A percentile compares a stretch with the other conserved stretches of the same genome.
Evolutionary conservation across 169 alveolate genomes (phyloP).

Genomic region (Ichthyophthirius multifiliis): DNA sequence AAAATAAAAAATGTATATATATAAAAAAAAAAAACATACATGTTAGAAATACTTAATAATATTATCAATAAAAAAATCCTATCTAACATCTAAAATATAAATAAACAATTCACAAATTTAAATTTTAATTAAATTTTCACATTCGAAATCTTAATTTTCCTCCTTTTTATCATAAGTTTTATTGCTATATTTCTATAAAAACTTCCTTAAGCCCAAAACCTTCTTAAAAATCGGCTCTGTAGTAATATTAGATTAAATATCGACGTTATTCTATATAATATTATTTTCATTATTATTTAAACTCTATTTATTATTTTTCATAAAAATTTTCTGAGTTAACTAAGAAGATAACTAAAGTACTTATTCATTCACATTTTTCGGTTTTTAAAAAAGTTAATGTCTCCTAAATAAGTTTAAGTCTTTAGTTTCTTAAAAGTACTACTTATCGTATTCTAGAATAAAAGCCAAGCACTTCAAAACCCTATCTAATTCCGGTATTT

Average conservation of each 20-base stretch:
- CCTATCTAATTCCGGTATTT: not conserved
- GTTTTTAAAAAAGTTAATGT: too few relatives aligned
- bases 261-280: not conserved
- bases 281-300: too few relatives aligned
- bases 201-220: slow-evolving; percentile 21
- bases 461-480: not conserved
- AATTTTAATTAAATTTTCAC: slow-evolving; percentile 25
- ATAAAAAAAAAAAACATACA: too few relatives aligned
- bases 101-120: slow-evolving; percentile 33
- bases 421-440: not conserved
- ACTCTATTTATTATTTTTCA: too few relatives aligned
- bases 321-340: too few relatives aligned
- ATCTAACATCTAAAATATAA: slow-evolving; percentile 14
- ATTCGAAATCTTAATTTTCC: slow-evolving; percentile 12
- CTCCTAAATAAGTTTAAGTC: too few relatives aligned
- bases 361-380: too few relatives aligned
- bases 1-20: too few relatives aligned
- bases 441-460: not conserved
- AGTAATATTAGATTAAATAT: slow-evolving; percentile 14
- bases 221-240: slow-evolving; percentile 36
- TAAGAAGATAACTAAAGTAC: too few relatives aligned
- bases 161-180: slow-evolving; percentile 29
- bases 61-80: slow-evolving; percentile 30
- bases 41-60: not conserved
- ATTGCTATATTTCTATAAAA: slow-evolving; percentile 24